Conservation (phyloP, 441 rosid genomes). For the Erodium texanum region DNA sequence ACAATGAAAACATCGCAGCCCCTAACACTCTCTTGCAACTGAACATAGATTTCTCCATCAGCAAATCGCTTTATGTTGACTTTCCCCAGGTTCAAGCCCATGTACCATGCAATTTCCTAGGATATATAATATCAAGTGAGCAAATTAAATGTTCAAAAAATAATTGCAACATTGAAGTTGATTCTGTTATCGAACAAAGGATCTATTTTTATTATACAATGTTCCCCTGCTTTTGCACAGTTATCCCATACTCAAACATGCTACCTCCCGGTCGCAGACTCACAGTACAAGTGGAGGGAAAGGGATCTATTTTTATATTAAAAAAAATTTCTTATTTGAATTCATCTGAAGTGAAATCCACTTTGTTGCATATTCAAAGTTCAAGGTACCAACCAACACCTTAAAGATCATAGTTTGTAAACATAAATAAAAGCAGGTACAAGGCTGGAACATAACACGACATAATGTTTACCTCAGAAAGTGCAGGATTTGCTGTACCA, state of each 20-base stretch:
- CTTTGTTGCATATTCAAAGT: too few species aligned
- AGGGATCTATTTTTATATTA: neutral
- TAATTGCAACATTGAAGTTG: neutral
- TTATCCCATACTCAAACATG: neutral
- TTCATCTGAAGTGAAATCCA: too few species aligned
- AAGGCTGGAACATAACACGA: too few species aligned
- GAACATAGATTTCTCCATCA: conserved; percentile 66
- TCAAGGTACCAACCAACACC: too few species aligned
- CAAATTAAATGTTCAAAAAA: neutral
- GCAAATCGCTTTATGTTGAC: conserved; percentile 63
- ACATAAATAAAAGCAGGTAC: too few species aligned
- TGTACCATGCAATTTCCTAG: conserved; percentile 66
- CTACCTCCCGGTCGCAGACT: neutral
- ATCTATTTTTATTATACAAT: too few species aligned
- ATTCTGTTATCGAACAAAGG: too few species aligned
- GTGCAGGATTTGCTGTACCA: conserved; percentile 61
- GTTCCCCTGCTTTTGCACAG: too few species aligned
- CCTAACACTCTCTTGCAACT: conserved; percentile 67
- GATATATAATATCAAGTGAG: neutral
- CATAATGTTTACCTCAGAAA: conserved; percentile 33
- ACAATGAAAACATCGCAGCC: conserved; percentile 62
- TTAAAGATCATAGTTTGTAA: too few species aligned
- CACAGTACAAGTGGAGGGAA: neutral
- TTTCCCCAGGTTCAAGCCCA: conserved; percentile 63
- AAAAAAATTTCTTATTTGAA: too few species aligned